Percentiles rank a stretch among this genome's conserved stretches.
These are phyloP conservation scores for Lonicera japonica DNA, from an alignment of 129 eudicot species.

Conservation along the genomic window DNA sequence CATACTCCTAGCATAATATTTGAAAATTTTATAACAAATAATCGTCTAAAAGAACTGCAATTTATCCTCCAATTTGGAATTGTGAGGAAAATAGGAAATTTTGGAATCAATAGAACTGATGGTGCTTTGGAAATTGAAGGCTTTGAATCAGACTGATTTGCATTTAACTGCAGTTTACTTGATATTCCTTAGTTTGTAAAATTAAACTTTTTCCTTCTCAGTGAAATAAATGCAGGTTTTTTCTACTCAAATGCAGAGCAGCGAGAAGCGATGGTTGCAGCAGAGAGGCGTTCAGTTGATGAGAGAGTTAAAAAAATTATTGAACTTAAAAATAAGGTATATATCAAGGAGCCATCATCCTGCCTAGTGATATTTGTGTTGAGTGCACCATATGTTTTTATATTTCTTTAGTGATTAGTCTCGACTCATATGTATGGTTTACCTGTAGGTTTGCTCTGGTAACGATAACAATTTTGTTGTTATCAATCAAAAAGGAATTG, in stretches of 20 bases:
- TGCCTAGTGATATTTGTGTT: not conserved
- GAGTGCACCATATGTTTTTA: not conserved
- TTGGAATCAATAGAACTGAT: not conserved
- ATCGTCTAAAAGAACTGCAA: no score
- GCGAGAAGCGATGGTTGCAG: slow-evolving; percentile 88
- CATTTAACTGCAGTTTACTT: not conserved
- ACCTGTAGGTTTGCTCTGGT: slow-evolving; percentile 65
- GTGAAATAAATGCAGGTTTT: slow-evolving; percentile 95
- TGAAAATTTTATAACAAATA: no score
- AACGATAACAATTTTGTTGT: slow-evolving; percentile 71
- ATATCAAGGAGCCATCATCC: not conserved
- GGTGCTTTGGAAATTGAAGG: not conserved
- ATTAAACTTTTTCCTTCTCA: slow-evolving; percentile 21
- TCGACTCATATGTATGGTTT: not conserved
- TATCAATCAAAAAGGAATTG: slow-evolving; percentile 88
- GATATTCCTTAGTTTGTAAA: not conserved
- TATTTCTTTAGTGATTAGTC: slow-evolving; percentile 2
- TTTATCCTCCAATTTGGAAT: no score
- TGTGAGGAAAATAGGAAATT: no score
- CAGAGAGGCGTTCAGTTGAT: slow-evolving; percentile 87
- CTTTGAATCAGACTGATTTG: not conserved
- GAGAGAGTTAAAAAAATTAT: slow-evolving; percentile 79
- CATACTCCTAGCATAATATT: no score
- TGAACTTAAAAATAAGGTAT: slow-evolving; percentile 78
- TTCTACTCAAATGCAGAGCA: slow-evolving; percentile 87